A percentile compares a stretch with the other conserved stretches of the same genome.
These are phyloP conservation scores for Apiosordaria backusii DNA, from an alignment of 495 filamentous ascomycete species.

Conservation along the genomic window DNA sequence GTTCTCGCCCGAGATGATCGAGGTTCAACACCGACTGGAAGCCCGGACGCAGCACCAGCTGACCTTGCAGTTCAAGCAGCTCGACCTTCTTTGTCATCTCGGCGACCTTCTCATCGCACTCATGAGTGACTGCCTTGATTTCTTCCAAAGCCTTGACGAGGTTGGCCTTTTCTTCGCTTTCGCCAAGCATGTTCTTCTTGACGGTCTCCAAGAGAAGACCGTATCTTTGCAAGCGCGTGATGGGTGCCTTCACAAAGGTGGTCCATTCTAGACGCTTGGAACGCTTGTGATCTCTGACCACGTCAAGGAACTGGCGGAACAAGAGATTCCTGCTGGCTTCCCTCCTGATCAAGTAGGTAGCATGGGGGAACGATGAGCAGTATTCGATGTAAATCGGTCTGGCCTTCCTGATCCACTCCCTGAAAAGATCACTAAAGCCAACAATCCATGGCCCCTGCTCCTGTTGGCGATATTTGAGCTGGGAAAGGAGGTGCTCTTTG, in stretches of 20 bases:
- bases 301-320: constrained; percentile 82
- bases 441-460: constrained; percentile 93
- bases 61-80: constrained; percentile 75
- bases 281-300: constrained; percentile 71
- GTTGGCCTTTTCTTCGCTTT: constrained; percentile 88
- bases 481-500: constrained; percentile 88
- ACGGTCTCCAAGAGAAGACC: constrained; percentile 79
- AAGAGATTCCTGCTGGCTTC: constrained; percentile 80
- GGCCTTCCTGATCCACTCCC: constrained; percentile 97
- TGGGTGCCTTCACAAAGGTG: constrained; percentile 88
- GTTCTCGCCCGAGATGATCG: constrained; percentile 83
- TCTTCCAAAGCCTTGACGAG: constrained; percentile 87
- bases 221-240: constrained; percentile 90
- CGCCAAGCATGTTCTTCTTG: constrained; percentile 74
- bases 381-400: constrained; percentile 87
- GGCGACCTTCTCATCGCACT: constrained; percentile 91
- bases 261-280: constrained; percentile 88
- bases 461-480: constrained; percentile 94
- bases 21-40: constrained; percentile 91
- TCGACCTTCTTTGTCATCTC: constrained; percentile 92
- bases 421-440: constrained; percentile 95
- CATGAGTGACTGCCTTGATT: constrained; percentile 83
- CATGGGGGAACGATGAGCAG: constrained; percentile 80
- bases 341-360: constrained; percentile 75
- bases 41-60: constrained; percentile 76